Base-by-base conservation (phyloP, 805 yeast genomes). In the Ogataea nakhonphanomensis region DNA sequence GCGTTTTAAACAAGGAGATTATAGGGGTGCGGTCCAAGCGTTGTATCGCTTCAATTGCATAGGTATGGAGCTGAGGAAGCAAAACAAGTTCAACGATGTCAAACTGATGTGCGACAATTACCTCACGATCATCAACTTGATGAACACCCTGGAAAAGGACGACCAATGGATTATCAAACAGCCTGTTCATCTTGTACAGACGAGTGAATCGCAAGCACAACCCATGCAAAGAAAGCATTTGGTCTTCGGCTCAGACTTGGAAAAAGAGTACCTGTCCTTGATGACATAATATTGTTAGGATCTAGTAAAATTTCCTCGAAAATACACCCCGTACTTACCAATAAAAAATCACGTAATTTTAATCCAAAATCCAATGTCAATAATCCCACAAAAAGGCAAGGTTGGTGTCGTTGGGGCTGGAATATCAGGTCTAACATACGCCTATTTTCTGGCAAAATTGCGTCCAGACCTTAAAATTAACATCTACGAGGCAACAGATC, bases 381-480 rank as follows among this genome's bases (percentile, higher is more conserved):
- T 33, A 5, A 8, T 40, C 9, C 35, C 44, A 7, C 33, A 23
- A 11, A 35, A 32, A 3, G 31, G 39, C 27, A 42, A 33, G 14
- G 79, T 89, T 2, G 89, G 84, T 0, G 84, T 90, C 0, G 56
- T 89, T 1, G 99, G 99, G 0, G 82, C 85, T 1, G 99, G 99
- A 0, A 75, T 91, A 2, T 84, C 96, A 0, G 97, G 97, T 0
- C 67, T 93, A 3, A 67, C 88, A 2, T 84, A 75, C 55, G 76
- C 84, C 1, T 84, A 81, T 53, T 84, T 82, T 53, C 66, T 89
- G 10, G 68, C 72, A 25, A 74, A 73, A 39, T 59, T 87, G n/a
- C 69, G 95, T 36, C 96, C 96, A 0, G 96, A 89, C 58, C 51
- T 86, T 13, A 61, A 65, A 4, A 71, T 91, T 32, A 75, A 76